Evolutionary conservation across 257 asterid genomes (phyloP), one percentile per base, ranked within the genome.

Genomic region (Plantago elongata): DNA sequence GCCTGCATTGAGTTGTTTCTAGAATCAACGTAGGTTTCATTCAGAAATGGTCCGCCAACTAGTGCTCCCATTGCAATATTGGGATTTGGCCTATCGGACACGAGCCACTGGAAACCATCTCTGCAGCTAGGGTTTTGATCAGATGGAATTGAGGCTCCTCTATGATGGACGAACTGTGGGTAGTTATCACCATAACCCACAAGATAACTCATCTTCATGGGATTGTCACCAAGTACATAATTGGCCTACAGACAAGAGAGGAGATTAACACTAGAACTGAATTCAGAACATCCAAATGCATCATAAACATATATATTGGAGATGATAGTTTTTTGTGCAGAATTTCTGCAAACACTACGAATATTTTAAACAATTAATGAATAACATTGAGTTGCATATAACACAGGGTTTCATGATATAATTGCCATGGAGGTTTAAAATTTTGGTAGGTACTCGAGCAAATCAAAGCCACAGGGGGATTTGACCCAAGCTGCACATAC

Each of bases 1-100:
- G 74, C 83, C 52, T 89, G 99, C 93, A 78, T 83, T 5, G 99
- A 83, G 63, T 92, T 92, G 76, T 92, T 89, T 71, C 98, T 83
- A 7, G 71, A 63, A 66, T 92, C 98, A 0, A 79, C 51, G 55
- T 73, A 92, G 0, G 97, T 56, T 40, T 85, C 98, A 30, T 91
- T 89, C 5, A 75, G 77, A 60, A 86, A 92, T 1, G 98, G 98
- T 11, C 98, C 98, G 0, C 98, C 97, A 1, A 89, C 96, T 5
- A 92, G 88, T 13, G 83, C 99, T 14, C 99, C 97, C 7, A 55
- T 45, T 9, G 95, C 99, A 1, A 86, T 61, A 14, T 92, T 89
- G 0, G 99, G 99, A 46, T 92, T 92, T 0, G 95, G 91, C 7
- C 78, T 51, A 0, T 69, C 66, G 0, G 96, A 84, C 1, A 79